Percentiles rank a stretch among this genome's conserved stretches.
phyloP scores from a whole-genome alignment of 2,329 filamentous ascomycete species.

The Ophiostoma quercus region DNA sequence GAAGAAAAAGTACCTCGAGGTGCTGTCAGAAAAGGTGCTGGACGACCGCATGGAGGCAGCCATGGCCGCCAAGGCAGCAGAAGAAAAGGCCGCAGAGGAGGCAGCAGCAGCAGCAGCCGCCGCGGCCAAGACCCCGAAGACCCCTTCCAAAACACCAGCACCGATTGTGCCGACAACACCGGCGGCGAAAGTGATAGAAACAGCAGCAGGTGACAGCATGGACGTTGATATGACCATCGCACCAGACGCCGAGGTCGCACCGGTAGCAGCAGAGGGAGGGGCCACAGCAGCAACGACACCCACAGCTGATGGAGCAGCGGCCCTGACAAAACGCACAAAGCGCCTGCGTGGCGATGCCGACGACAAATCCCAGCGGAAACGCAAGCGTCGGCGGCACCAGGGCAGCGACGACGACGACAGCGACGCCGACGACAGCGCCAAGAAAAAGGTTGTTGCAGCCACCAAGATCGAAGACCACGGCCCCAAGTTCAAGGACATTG shows the following conservation, averaged over 20 bases:
- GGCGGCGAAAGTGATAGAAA: neutral
- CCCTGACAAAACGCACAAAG: neutral
- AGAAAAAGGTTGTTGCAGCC: slow-evolving; percentile 40
- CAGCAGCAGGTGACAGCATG: slow-evolving; percentile 26
- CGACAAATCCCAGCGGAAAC: slow-evolving; percentile 26
- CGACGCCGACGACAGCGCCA: slow-evolving; percentile 14
- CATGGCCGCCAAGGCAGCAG: slow-evolving; percentile 16
- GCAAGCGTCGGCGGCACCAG: slow-evolving; percentile 20
- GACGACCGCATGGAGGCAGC: slow-evolving; percentile 21
- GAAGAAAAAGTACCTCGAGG: slow-evolving; percentile 27
- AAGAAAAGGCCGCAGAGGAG: slow-evolving; percentile 3
- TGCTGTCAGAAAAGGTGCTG: slow-evolving; percentile 25
- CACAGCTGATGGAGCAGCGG: neutral
- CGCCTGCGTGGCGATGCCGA: neutral
- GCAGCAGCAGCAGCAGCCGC: neutral
- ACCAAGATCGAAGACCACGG: slow-evolving; percentile 61
- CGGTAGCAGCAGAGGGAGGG: slow-evolving; percentile 30
- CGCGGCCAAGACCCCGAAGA: neutral
- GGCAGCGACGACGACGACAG: slow-evolving; percentile 17
- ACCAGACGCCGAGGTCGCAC: slow-evolving; percentile 24
- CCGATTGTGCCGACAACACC: neutral
- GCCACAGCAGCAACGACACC: slow-evolving; percentile 18
- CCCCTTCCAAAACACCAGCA: neutral
- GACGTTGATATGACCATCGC: slow-evolving; percentile 39
- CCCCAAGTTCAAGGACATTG: slow-evolving; percentile 65